Evolutionary conservation across 176 grass and related monocot species (phyloP).

Genomic region (Musa acuminata): DNA sequence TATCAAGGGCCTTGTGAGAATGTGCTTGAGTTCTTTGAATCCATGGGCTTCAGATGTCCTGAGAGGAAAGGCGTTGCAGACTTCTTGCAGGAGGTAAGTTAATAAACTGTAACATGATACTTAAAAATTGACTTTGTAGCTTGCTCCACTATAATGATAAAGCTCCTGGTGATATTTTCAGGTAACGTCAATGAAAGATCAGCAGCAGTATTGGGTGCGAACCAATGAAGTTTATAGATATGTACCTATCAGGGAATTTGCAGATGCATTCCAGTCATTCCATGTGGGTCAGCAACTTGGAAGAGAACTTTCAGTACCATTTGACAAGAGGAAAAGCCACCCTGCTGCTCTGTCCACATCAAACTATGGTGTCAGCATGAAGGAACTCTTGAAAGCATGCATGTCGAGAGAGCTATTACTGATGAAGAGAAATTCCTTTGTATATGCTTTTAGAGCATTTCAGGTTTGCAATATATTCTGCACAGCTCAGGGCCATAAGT

Average conservation of each 20-base stretch:
- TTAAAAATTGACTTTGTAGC: too few relatives aligned
- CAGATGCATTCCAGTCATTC: slow-evolving; percentile 40
- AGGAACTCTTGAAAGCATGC: slow-evolving; percentile 60
- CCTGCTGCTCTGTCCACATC: slow-evolving; percentile 58
- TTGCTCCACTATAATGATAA: not conserved
- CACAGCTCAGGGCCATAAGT: not conserved
- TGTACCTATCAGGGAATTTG: slow-evolving; percentile 52
- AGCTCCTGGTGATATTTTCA: not conserved
- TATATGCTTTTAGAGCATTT: slow-evolving; percentile 59
- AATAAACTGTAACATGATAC: not conserved
- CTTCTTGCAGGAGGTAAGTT: slow-evolving; percentile 75
- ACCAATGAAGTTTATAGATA: slow-evolving; percentile 31
- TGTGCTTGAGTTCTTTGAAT: slow-evolving; percentile 77
- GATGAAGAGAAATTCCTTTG: slow-evolving; percentile 89
- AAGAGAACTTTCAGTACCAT: slow-evolving; percentile 47
- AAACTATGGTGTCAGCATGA: slow-evolving; percentile 46
- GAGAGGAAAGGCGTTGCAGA: slow-evolving; percentile 77
- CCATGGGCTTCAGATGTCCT: slow-evolving; percentile 68
- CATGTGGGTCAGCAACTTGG: slow-evolving; percentile 31
- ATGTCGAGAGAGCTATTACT: slow-evolving; percentile 62
- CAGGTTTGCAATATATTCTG: slow-evolving; percentile 32
- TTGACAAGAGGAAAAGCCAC: slow-evolving; percentile 57
- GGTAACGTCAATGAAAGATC: slow-evolving; percentile 62
- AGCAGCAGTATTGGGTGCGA: slow-evolving; percentile 57
- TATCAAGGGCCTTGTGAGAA: slow-evolving; percentile 69